phyloP scores from a whole-genome alignment of 805 yeast genomes.

The Myxozyma geophila region DNA sequence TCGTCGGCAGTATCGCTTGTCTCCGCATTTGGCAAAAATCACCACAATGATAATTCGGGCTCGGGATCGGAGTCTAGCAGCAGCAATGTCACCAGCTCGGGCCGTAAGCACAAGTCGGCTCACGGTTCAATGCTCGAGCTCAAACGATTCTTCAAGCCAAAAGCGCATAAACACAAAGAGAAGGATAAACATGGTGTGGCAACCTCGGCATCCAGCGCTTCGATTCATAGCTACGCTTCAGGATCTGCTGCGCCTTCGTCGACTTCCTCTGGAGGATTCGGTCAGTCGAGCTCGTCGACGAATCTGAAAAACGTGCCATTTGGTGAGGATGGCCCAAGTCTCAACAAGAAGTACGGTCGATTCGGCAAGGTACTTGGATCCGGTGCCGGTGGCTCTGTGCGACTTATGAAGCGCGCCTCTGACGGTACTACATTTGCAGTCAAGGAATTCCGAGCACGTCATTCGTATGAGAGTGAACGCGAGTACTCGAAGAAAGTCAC shows the following conservation, averaged over 20 bases:
- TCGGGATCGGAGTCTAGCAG: constrained; percentile 22
- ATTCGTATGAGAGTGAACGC: constrained; percentile 62
- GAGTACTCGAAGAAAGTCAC: constrained; percentile 80
- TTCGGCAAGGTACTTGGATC: constrained; percentile 79
- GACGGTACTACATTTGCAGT: constrained; percentile 77
- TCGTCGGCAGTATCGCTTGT: constrained; percentile 36
- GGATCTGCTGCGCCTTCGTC: constrained; percentile 18
- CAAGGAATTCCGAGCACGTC: constrained; percentile 76
- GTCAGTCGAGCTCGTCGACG: constrained; percentile 28
- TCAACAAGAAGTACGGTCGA: constrained; percentile 70
- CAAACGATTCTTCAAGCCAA: constrained; percentile 53
- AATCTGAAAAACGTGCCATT: constrained; percentile 44
- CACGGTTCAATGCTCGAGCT: constrained; percentile 47
- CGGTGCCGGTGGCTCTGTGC: constrained; percentile 96
- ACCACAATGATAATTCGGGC: constrained; percentile 31
- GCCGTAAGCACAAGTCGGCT: constrained; percentile 29
- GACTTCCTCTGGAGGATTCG: constrained; percentile 16
- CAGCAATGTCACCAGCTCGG: constrained; percentile 2
- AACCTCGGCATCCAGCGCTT: constrained; percentile 17
- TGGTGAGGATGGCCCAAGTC: constrained; percentile 48
- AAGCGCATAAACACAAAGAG: constrained; percentile 41
- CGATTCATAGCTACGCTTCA: constrained; percentile 18
- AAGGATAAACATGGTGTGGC: constrained; percentile 17
- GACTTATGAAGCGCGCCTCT: constrained; percentile 65
- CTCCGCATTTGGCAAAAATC: constrained; percentile 34